These are phyloP conservation scores for Yamadazyma insecticola DNA, from an alignment of 805 yeast genomes.

Conservation along the genomic window DNA sequence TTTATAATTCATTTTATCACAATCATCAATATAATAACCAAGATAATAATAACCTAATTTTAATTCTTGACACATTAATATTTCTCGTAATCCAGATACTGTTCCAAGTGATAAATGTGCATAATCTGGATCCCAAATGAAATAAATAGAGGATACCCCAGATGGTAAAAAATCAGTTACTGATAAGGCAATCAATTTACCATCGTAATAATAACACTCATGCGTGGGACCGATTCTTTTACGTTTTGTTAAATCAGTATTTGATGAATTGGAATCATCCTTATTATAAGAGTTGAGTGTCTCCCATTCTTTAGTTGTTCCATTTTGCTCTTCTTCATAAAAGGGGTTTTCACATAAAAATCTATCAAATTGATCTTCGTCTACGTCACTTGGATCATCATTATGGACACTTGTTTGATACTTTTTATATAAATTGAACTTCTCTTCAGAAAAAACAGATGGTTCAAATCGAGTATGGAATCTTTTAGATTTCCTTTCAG, in stretches of 20 bases:
- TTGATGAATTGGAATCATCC: constrained; percentile 37
- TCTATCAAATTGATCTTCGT: constrained; percentile 46
- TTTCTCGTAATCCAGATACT: constrained; percentile 68
- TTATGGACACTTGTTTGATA: constrained; percentile 72
- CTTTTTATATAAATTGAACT: constrained; percentile 56
- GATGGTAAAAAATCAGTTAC: constrained; percentile 74
- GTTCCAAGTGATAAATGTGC: constrained; percentile 71
- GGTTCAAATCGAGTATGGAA: constrained; percentile 49
- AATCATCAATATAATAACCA: constrained; percentile 78
- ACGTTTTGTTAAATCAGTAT: background rate
- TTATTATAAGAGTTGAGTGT: no score
- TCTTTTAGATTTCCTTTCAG: constrained; percentile 32
- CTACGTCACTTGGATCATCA: constrained; percentile 47
- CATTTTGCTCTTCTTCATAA: constrained; percentile 17
- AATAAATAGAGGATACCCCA: constrained; percentile 78
- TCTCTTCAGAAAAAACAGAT: constrained; percentile 49
- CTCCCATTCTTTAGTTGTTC: constrained; percentile 32
- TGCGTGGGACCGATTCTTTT: constrained; percentile 60
- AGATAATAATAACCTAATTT: constrained; percentile 58
- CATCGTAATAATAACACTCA: constrained; percentile 69
- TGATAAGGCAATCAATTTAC: constrained; percentile 64
- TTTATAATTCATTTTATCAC: constrained; percentile 81
- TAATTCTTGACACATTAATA: constrained; percentile 47
- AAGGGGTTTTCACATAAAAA: constrained; percentile 75
- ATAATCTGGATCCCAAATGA: constrained; percentile 83